Percentiles rank a stretch among this genome's conserved stretches.
Conservation (phyloP, 768 basidiomycete genomes). For the Phylloporus rhodoxanthus region DNA sequence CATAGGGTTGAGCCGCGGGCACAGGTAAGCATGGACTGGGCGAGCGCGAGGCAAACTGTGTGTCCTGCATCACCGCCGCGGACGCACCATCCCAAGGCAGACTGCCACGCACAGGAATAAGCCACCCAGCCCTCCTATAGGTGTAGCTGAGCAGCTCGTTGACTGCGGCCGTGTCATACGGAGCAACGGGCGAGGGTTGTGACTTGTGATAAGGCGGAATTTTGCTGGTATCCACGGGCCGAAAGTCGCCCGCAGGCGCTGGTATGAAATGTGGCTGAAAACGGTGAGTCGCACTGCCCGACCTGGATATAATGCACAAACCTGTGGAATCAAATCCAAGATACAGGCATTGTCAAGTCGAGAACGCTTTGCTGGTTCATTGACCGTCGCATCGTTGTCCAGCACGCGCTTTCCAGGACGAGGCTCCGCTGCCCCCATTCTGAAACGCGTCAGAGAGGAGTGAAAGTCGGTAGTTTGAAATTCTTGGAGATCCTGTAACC, state of each 20-base stretch:
- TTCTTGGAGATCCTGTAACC: conserved; percentile 38
- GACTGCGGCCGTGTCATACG: conserved; percentile 31
- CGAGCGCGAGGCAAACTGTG: conserved; percentile 13
- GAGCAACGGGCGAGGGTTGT: conserved; percentile 34
- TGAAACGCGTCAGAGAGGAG: conserved; percentile 1
- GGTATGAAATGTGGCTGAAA: conserved; percentile 23
- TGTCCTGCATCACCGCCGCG: conserved; percentile 36
- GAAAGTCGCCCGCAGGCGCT: conserved; percentile 11
- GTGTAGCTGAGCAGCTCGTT: conserved; percentile 22
- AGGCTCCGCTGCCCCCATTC: neutral
- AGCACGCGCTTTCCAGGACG: conserved; percentile 9
- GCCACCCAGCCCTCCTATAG: conserved; percentile 46
- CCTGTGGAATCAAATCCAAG: conserved; percentile 41
- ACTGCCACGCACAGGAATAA: conserved; percentile 51
- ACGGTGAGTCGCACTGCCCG: conserved; percentile 9
- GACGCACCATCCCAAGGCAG: conserved; percentile 46
- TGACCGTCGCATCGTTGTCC: neutral
- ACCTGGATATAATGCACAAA: conserved; percentile 21
- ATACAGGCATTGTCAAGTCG: conserved; percentile 35
- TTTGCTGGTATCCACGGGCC: conserved; percentile 16
- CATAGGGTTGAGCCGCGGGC: conserved; percentile 12
- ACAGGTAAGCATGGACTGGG: conserved; percentile 17
- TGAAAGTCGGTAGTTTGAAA: conserved; percentile 36
- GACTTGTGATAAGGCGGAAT: conserved; percentile 32
- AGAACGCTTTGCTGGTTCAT: conserved; percentile 27